phyloP scores from a whole-genome alignment of 768 basidiomycete genomes.

The Trametes gibbosa region DNA sequence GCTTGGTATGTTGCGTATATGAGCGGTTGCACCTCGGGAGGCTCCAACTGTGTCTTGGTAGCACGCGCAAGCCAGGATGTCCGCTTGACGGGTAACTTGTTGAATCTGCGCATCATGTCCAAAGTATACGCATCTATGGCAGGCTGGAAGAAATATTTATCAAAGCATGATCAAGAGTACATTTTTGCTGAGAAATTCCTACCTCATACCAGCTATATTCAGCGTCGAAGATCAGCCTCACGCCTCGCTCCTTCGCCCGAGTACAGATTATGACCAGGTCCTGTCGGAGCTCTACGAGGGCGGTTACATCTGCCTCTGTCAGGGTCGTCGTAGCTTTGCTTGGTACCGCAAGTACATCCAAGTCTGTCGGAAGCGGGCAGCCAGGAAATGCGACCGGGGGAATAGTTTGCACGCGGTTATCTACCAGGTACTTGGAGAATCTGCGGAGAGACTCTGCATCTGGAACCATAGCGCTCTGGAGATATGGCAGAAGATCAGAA shows the following conservation, averaged over 20 bases:
- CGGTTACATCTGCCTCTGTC: constrained; percentile 52
- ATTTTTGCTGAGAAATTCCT: neutral
- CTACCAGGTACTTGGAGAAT: constrained; percentile 57
- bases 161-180: no score
- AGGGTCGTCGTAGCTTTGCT: constrained; percentile 32
- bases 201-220: constrained; percentile 61
- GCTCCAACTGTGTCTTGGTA: neutral
- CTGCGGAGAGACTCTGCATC: constrained; percentile 57
- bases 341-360: constrained; percentile 44
- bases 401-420: constrained; percentile 35
- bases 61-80: constrained; percentile 5
- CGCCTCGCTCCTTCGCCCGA: constrained; percentile 56
- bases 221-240: constrained; percentile 79
- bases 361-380: constrained; percentile 55
- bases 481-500: neutral
- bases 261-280: constrained; percentile 65
- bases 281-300: constrained; percentile 57
- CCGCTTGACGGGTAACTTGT: constrained; percentile 38
- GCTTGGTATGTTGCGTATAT: constrained; percentile 89
- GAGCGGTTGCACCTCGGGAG: constrained; percentile 52
- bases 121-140: constrained; percentile 81
- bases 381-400: constrained; percentile 64
- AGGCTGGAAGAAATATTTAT: constrained; percentile 41
- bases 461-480: constrained; percentile 67
- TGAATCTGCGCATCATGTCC: constrained; percentile 75